Conservation (phyloP, 495 filamentous ascomycete genomes). For the Lichenothelia convexa region DNA sequence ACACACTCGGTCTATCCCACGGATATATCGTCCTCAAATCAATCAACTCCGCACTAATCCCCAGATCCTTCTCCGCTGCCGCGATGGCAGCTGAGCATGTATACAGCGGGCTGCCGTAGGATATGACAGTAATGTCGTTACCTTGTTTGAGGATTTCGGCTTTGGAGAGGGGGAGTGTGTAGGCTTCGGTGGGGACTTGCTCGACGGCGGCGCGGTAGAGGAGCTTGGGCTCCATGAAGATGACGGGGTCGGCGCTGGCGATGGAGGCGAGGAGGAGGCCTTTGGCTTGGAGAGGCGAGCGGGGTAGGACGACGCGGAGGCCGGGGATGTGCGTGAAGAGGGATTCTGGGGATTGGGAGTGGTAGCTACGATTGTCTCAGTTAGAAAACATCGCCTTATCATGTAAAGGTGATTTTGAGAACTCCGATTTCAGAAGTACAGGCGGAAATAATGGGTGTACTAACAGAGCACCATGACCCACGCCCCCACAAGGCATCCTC, state of each 20-base stretch:
- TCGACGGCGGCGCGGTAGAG: conserved; percentile 90
- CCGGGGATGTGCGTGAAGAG: conserved; percentile 89
- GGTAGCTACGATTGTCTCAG: conserved; percentile 36
- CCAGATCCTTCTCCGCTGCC: conserved; percentile 64
- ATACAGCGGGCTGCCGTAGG: conserved; percentile 86
- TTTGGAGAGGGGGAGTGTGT: conserved; percentile 70
- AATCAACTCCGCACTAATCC: conserved; percentile 69
- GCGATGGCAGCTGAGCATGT: conserved; percentile 64
- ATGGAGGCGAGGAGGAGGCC: conserved; percentile 73
- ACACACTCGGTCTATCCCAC: conserved; percentile 75
- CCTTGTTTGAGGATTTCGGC: conserved; percentile 79
- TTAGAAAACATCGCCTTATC: neutral
- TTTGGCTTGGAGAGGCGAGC: conserved; percentile 83
- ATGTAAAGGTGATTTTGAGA: neutral
- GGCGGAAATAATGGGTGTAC: conserved; percentile 10
- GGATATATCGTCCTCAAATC: conserved; percentile 86
- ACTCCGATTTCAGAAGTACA: neutral
- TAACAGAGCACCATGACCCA: conserved; percentile 86
- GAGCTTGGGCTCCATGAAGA: conserved; percentile 96
- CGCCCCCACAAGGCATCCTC: conserved; percentile 84
- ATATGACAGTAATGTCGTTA: conserved; percentile 68
- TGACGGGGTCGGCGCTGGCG: conserved; percentile 66
- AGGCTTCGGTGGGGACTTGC: conserved; percentile 70
- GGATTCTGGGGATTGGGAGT: conserved; percentile 83
- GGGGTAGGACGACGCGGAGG: conserved; percentile 72